These are phyloP conservation scores for Rhododendron ovatum DNA, from an alignment of 148 eudicot genomes.

Conservation along the genomic window DNA sequence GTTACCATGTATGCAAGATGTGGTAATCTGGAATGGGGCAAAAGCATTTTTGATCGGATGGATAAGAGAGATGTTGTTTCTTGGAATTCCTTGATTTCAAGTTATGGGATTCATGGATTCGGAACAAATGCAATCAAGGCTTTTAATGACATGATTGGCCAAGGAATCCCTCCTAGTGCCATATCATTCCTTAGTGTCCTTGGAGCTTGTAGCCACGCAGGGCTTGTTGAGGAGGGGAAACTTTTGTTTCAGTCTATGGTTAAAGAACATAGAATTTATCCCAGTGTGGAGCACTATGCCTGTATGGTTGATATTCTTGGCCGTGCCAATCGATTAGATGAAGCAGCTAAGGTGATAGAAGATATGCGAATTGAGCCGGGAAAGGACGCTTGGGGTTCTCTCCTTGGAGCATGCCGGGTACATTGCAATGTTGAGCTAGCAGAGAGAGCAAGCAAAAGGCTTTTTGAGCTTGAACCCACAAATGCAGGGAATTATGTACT, in stretches of 20 bases:
- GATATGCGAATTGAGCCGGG: slow-evolving; percentile 78
- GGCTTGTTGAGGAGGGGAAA: slow-evolving; percentile 73
- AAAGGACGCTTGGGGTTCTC: slow-evolving; percentile 80
- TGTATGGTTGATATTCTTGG: slow-evolving; percentile 92
- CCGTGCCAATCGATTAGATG: slow-evolving; percentile 78
- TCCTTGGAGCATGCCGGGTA: slow-evolving; percentile 88
- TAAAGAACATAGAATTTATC: slow-evolving; percentile 46
- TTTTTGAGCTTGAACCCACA: slow-evolving; percentile 77
- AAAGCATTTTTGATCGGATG: slow-evolving; percentile 61
- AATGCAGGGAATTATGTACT: slow-evolving; percentile 95
- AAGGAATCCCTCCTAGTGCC: slow-evolving; percentile 60
- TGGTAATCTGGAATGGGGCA: slow-evolving; percentile 59
- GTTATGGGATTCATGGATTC: slow-evolving; percentile 84
- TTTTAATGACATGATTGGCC: slow-evolving; percentile 57
- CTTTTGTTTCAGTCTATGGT: slow-evolving; percentile 59
- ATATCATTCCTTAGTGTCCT: slow-evolving; percentile 72
- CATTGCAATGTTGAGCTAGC: slow-evolving; percentile 87
- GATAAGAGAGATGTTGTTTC: slow-evolving; percentile 74
- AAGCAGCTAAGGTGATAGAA: slow-evolving; percentile 65
- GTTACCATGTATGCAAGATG: slow-evolving; percentile 81
- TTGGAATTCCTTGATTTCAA: slow-evolving; percentile 92
- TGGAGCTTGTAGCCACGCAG: slow-evolving; percentile 92
- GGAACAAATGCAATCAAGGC: slow-evolving; percentile 56
- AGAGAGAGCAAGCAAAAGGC: slow-evolving; percentile 65
- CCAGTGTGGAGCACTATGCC: slow-evolving; percentile 82